These are phyloP conservation scores for Ophiocordyceps robertsii DNA, from an alignment of 2,329 filamentous ascomycete species.

Conservation along the genomic window DNA sequence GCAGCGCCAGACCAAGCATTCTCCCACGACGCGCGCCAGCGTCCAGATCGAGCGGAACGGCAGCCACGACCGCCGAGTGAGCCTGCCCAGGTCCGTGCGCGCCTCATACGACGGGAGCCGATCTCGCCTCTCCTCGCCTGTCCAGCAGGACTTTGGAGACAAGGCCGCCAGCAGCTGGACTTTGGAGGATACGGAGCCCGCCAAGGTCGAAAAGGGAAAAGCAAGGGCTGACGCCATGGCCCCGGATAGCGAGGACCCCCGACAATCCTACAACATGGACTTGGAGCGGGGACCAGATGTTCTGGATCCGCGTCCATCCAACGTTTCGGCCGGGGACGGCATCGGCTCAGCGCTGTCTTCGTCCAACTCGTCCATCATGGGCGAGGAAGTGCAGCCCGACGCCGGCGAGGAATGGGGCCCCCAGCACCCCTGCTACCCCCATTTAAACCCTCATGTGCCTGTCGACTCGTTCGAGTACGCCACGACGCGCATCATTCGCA, in stretches of 20 bases:
- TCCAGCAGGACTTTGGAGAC: slow-evolving; percentile 4
- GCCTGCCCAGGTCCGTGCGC: slow-evolving; percentile 38
- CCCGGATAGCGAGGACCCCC: slow-evolving; percentile 18
- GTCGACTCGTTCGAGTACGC: slow-evolving; percentile 59
- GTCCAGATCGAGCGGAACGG: slow-evolving; percentile 34
- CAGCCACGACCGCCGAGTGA: slow-evolving; percentile 34
- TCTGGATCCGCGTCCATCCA: slow-evolving; percentile 28
- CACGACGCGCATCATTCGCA: slow-evolving; percentile 78
- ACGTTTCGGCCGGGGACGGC: slow-evolving; percentile 32
- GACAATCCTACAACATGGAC: slow-evolving; percentile 32
- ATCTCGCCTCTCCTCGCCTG: slow-evolving; percentile 15
- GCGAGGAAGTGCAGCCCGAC: slow-evolving; percentile 50
- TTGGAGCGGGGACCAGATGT: slow-evolving; percentile 24
- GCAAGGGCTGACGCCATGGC: slow-evolving; percentile 31
- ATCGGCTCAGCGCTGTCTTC: slow-evolving; percentile 43
- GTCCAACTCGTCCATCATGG: slow-evolving; percentile 47
- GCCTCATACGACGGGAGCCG: slow-evolving; percentile 34
- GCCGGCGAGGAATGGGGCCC: slow-evolving; percentile 81
- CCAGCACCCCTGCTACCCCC: slow-evolving; percentile 86
- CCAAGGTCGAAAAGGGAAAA: slow-evolving; percentile 32
- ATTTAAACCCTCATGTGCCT: slow-evolving; percentile 83
- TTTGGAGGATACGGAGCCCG: neutral
- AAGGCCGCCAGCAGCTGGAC: neutral
- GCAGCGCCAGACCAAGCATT: slow-evolving; percentile 31
- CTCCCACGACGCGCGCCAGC: slow-evolving; percentile 30